Evolutionary conservation across 1,284 basidiomycete species (phyloP), one percentile per base, ranked within the genome.

Genomic region (Kwoniella shivajii): DNA sequence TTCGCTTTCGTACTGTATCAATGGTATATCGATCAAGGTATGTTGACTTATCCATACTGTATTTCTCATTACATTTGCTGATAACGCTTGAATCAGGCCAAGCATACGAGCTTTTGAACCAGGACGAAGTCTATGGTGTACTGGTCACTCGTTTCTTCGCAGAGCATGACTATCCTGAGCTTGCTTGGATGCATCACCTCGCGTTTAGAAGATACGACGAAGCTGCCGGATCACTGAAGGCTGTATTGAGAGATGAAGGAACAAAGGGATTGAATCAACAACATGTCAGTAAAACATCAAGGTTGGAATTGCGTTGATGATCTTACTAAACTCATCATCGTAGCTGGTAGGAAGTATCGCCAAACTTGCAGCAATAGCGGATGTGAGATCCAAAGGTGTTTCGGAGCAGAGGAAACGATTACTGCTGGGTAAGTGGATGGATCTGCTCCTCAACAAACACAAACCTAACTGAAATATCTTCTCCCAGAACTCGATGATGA

Each of bases 131-230:
- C 14, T 85, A 88, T 60, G 78, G 79, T 26, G 74, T 74, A 0
- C 85, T 90, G 48, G 80, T 98, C 57, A 88, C 89, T 64, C 81
- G 81, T 36, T 94, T 89, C 78, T 89, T 98, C 69, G 78, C 80
- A 3, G 78, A 84, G 46, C 80, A 85, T 53, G 83, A 83, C 0
- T 82, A 88, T 67, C 82, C 85, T 13, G 78, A 84, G 16, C 83
- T 93, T 45, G 88, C 89, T 0, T 99, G 95, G 96, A 81, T 98
- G 41, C 89, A 98, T 73, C 87, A 96, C 74, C 78, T 98, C 41
- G 86, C 85, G 0, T 86, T 88, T 59, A 81, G 81, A 20, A 81
- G 85, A 36, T 90, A 86, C 71, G 84, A 82, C 7, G 77, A 80
- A 3, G 91, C 92, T 2, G 86, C 88, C 1, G 68, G 76, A 16